phyloP scores from a whole-genome alignment of 1,139 yeast species.

The Yamadazyma songkhlaensis region DNA sequence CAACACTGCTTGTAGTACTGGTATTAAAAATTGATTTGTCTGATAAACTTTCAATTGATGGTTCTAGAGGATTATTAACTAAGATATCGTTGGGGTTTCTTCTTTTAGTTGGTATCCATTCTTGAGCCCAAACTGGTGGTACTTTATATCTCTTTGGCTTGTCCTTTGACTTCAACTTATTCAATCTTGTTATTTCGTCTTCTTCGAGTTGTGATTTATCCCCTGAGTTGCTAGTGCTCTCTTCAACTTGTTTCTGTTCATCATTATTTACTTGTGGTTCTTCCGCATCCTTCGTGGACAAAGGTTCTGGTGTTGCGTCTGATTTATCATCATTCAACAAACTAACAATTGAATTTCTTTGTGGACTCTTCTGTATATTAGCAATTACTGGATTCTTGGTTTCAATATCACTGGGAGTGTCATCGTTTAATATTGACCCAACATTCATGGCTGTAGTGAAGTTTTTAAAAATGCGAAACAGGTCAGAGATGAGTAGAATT shows the following conservation, averaged over 20 bases:
- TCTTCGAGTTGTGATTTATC: slow-evolving; percentile 7
- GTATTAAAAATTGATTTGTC: slow-evolving; percentile 36
- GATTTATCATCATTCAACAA: slow-evolving; percentile 39
- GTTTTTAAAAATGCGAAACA: slow-evolving; percentile 1
- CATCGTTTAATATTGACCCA: slow-evolving; percentile 46
- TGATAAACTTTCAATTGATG: slow-evolving; percentile 7
- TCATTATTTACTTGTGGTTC: neutral
- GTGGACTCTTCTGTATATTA: slow-evolving; percentile 10
- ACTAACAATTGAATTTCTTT: slow-evolving; percentile 43
- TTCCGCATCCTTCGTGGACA: neutral
- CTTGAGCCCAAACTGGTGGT: slow-evolving; percentile 85
- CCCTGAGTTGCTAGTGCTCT: neutral
- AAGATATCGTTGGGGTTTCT: slow-evolving; percentile 2
- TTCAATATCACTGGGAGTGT: slow-evolving; percentile 32
- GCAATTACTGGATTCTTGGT: slow-evolving; percentile 2
- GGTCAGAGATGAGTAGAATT: neutral
- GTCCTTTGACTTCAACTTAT: slow-evolving; percentile 18
- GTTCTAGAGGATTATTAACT: neutral
- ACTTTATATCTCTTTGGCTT: slow-evolving; percentile 63
- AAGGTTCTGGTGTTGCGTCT: slow-evolving; percentile 3
- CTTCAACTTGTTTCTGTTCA: slow-evolving; percentile 7
- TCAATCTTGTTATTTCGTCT: slow-evolving; percentile 22
- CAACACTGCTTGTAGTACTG: slow-evolving; percentile 35
- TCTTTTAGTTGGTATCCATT: slow-evolving; percentile 49
- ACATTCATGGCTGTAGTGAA: slow-evolving; percentile 33